Base-by-base conservation (phyloP, 169 alveolate species). In the Cryptosporidium canis region DNA sequence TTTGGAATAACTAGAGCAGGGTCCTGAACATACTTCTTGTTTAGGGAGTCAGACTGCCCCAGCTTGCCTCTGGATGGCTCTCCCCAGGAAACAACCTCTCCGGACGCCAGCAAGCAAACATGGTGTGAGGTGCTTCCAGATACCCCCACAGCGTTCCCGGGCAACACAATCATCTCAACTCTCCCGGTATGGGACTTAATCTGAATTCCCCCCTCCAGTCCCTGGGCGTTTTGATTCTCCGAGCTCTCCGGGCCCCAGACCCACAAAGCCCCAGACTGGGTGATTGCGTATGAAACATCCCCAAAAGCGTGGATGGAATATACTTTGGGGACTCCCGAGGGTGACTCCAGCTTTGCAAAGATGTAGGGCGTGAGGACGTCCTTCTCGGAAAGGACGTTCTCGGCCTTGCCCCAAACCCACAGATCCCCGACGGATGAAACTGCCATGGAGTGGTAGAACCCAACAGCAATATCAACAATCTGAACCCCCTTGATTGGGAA, bases 371-470 rank as follows among this genome's bases (percentile, higher is more conserved):
- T 16, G 6, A 45, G 37, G 9, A 83, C 41, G 37, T 90, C 66
- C 33, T 65, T 47, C 1, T 55, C 63, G 18, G 68, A 33, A 67
- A 90, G 67, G 0, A 90, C 48, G 5, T 37, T 41, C 1, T 70
- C 87, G 14, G 48, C 85, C 14, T 70, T 48, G 3, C 94, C 94
- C 93, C 93, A 91, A 16, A 90, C 70, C 90, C 91, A 91, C 9
- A 90, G 24, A 12, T 90, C 93, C 14, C 93, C 93, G 6, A 37
- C 66, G n/a, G 43, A 44, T n/a, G 93, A 61, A 27, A 91, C 66
- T 18, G 93, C 93, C 67, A 67, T 21, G 33, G 93, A 90, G 67
- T 83, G 93, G 16, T 44, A 37, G 9, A 70, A 21, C 3, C 94
- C 93, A 31, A 90, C 93, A 5, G 92, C 92, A 35, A 83, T 85